Conservation (phyloP, 1,284 basidiomycete species). For the Microbotryomycetes sp. region DNA sequence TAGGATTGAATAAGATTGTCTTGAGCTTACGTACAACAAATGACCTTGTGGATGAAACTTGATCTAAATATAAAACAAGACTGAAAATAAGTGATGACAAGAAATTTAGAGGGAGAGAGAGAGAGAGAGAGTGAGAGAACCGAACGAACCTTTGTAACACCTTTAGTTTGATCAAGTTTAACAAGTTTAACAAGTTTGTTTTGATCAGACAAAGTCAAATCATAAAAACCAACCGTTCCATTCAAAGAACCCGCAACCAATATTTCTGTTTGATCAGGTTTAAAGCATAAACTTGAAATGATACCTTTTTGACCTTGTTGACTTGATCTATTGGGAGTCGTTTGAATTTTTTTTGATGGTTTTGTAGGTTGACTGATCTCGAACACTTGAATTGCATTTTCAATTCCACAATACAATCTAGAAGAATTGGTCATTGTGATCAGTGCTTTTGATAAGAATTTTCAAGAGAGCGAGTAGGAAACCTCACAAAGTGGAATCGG, state of each 20-base stretch:
- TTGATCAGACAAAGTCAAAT: conserved; percentile 51
- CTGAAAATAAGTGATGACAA: neutral
- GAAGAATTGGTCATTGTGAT: neutral
- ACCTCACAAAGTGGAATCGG: conserved; percentile 58
- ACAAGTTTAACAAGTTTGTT: conserved; percentile 18
- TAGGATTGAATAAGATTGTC: conserved; percentile 58
- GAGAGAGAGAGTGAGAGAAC: neutral
- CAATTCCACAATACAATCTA: conserved; percentile 83
- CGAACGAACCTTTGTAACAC: conserved; percentile 62
- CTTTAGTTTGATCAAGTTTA: conserved; percentile 45
- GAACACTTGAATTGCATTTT: conserved; percentile 82
- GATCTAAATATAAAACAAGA: conserved; percentile 50
- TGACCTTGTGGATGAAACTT: conserved; percentile 67
- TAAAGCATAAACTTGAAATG: conserved; percentile 72
- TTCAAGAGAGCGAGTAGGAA: neutral
- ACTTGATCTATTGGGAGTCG: conserved; percentile 67
- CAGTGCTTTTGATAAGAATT: neutral
- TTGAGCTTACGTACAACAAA: conserved; percentile 68
- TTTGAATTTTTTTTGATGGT: conserved; percentile 64
- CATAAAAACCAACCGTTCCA: conserved; percentile 68
- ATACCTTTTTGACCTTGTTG: conserved; percentile 84
- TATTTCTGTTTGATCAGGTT: conserved; percentile 57
- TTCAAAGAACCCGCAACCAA: conserved; percentile 60
- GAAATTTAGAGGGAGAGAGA: conserved; percentile 3
- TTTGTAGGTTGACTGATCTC: conserved; percentile 62